Base-by-base conservation (phyloP, 1,284 basidiomycete genomes). In the Cystobasidium pallidum region DNA sequence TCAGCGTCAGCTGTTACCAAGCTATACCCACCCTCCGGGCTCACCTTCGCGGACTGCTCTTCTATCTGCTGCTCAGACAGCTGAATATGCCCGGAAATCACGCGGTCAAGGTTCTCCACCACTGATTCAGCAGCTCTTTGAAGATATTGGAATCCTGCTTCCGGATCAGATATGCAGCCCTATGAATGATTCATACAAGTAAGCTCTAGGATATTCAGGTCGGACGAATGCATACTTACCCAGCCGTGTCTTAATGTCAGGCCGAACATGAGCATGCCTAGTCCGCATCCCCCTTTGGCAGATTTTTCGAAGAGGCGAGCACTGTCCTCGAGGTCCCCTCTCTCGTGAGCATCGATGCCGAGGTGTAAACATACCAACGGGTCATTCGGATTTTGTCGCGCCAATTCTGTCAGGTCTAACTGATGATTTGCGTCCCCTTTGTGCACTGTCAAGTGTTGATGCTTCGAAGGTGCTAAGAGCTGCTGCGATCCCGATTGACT, bases 211-310 rank as follows among this genome's bases (percentile, higher is more conserved):
- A 28, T 3, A 13, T 2, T 17, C 36, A 36, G 2, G 21, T 2
- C 24, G 2, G 15, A 7, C 30, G n/a, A n/a, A n/a, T 13, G 24
- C 36, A 39, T 28, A 59, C 75, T 28, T 11, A 77, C 92, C 92
- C 92, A 95, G 0, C 91, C 92, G 80, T 94, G 91, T 62, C 92
- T 84, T 75, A 94, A 82, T n/a, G 91, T 84, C 61, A 94, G 83
- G 0, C 92, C 92, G 85, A 89, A 94, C 91, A 94, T 92, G 74
- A 94, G 83, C 91, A 94, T 94, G 15, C 92, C 92, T 1, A 91
- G 88, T 1, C 89, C 90, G 79, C 90, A 92, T 0, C 92, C 92
- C 1, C 91, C 91, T 65, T 85, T 89, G 13, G 92, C 91, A 47
- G 88, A 87, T 79, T 86, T 86, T 82, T 94, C 90, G 80, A 95